Percentiles rank a stretch among this genome's conserved stretches.
These are phyloP conservation scores for Fusarium brachygibbosum DNA, from an alignment of 2,329 filamentous ascomycete species.

Conservation along the genomic window DNA sequence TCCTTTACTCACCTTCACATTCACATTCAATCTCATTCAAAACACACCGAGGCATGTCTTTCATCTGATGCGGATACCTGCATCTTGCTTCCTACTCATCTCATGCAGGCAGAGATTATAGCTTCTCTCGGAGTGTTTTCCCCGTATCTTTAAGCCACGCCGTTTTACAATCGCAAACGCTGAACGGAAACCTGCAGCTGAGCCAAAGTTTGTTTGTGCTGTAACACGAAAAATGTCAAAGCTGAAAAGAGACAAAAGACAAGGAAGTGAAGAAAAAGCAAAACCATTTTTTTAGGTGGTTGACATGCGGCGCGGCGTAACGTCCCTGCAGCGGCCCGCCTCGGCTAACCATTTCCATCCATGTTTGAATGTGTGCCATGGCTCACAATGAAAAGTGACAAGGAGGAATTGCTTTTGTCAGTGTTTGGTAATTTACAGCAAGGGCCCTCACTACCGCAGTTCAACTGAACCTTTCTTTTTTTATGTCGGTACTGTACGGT, in stretches of 20 bases:
- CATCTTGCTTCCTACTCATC: background rate
- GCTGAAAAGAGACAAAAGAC: background rate
- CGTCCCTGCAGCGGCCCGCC: slow-evolving; percentile 46
- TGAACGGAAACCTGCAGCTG: background rate
- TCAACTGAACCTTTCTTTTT: background rate
- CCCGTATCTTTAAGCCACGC: background rate
- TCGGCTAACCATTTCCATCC: slow-evolving; percentile 40
- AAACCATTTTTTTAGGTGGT: background rate
- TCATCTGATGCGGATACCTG: background rate
- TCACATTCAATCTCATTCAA: background rate
- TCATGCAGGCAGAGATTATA: background rate
- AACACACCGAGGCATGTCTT: slow-evolving; percentile 4
- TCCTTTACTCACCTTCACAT: background rate
- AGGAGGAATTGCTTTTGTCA: background rate
- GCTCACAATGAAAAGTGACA: too few species aligned
- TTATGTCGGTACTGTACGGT: background rate
- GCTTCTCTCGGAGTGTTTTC: background rate
- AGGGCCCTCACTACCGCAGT: background rate
- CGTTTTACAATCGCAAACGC: background rate
- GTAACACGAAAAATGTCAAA: background rate
- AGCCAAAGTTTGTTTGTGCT: background rate
- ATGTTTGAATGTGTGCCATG: too few species aligned
- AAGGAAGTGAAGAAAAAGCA: slow-evolving; percentile 7
- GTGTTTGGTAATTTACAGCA: background rate
- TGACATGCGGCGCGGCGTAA: slow-evolving; percentile 24